Base-by-base conservation (phyloP, 2,329 filamentous ascomycete genomes). In the Colletotrichum simmondsii region DNA sequence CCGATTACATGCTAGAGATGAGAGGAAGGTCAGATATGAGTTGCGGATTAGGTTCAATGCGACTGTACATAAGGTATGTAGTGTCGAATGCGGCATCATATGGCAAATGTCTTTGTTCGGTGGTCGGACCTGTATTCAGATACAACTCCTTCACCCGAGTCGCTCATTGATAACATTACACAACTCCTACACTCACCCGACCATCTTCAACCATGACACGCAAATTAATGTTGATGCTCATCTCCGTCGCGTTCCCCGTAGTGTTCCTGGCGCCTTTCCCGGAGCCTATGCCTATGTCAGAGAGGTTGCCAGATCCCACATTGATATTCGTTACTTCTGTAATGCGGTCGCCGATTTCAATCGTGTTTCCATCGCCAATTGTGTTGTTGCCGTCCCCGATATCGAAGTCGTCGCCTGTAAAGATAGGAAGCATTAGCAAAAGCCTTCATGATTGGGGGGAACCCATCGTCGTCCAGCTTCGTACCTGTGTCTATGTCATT, bases 1-100 rank as follows among this genome's bases (percentile, higher is more conserved):
- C 79, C 78, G 7, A 80, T 83, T 54, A 74, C 75, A 49, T 83
- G 81, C 76, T 82, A 72, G 42, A 22, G 6, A 1, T n/a, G n/a
- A n/a, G n/a, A n/a, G n/a, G n/a, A n/a, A n/a, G n/a, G n/a, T n/a
- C n/a, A n/a, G n/a, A n/a, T n/a, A n/a, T n/a, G n/a, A n/a, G n/a
- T n/a, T n/a, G n/a, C n/a, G n/a, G n/a, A n/a, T n/a, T n/a, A n/a
- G n/a, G n/a, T n/a, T n/a, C n/a, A n/a, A n/a, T n/a, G n/a, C n/a
- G n/a, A n/a, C n/a, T n/a, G n/a, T n/a, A n/a, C n/a, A n/a, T n/a
- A n/a, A n/a, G n/a, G n/a, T n/a, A n/a, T n/a, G n/a, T n/a, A 12
- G 19, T 22, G 5, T 22, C 1, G n/a, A 24, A 24, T 53, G 19
- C 49, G 4, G 12, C n/a, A 12, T 12, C n/a, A 24, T 10, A n/a